Conservation (phyloP, 768 basidiomycete genomes). For the Panus rudis region DNA sequence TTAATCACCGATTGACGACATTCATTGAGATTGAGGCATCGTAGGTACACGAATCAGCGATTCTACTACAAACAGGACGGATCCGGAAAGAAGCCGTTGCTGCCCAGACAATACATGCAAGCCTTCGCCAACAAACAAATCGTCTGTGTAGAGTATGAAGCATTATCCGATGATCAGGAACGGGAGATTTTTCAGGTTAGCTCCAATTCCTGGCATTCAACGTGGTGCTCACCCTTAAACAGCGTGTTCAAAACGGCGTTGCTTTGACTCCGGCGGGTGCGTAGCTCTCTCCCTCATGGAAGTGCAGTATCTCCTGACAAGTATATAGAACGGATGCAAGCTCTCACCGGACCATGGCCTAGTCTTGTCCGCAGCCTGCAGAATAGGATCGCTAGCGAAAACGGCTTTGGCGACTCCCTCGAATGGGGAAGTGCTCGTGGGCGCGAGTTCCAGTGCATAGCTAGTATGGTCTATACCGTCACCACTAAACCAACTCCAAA, state of each 20-base stretch:
- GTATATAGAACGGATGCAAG: constrained; percentile 56
- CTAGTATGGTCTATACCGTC: constrained; percentile 26
- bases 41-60: constrained; percentile 27
- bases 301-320: no score
- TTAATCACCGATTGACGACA: neutral
- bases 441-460: constrained; percentile 30
- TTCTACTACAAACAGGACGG: constrained; percentile 39
- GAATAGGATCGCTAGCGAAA: constrained; percentile 35
- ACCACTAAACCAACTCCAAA: constrained; percentile 12
- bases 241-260: constrained; percentile 76
- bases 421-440: constrained; percentile 32
- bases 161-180: constrained; percentile 45
- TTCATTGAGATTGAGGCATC: neutral
- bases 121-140: constrained; percentile 69
- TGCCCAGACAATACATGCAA: constrained; percentile 47
- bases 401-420: constrained; percentile 28
- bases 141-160: constrained; percentile 59
- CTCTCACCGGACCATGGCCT: constrained; percentile 52
- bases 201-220: neutral
- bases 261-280: constrained; percentile 63
- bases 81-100: constrained; percentile 19
- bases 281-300: constrained; percentile 2
- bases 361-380: constrained; percentile 52
- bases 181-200: constrained; percentile 65
- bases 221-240: neutral